These are phyloP conservation scores for Auriculariales sp. DNA, from an alignment of 768 basidiomycete species.

Conservation along the genomic window DNA sequence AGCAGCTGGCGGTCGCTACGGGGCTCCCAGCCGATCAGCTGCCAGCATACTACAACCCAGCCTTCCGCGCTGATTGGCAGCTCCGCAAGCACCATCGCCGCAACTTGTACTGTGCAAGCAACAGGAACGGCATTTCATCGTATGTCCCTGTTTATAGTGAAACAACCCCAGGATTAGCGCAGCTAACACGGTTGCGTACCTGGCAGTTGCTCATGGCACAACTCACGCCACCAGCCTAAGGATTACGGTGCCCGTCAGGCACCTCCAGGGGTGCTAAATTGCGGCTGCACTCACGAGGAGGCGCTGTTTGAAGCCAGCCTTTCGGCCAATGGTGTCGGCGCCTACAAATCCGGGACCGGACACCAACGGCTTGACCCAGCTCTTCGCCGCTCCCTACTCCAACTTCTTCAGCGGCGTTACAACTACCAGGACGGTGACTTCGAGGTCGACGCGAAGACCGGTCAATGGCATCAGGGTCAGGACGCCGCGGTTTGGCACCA, in stretches of 20 bases:
- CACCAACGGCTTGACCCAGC: slow-evolving; percentile 82
- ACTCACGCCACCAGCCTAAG: slow-evolving; percentile 72
- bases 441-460: slow-evolving; percentile 49
- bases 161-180: no score
- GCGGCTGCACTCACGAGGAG: slow-evolving; percentile 73
- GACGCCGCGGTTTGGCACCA: slow-evolving; percentile 23
- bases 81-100: slow-evolving; percentile 59
- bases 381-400: slow-evolving; percentile 64
- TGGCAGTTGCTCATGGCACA: slow-evolving; percentile 86
- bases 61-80: slow-evolving; percentile 52
- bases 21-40: slow-evolving; percentile 13
- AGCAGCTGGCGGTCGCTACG: no score
- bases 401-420: slow-evolving; percentile 56
- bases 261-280: slow-evolving; percentile 65
- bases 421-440: slow-evolving; percentile 78
- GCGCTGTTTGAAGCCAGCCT: slow-evolving; percentile 81
- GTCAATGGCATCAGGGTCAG: slow-evolving; percentile 56
- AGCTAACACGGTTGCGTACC: slow-evolving; percentile 78
- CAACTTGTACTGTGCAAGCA: slow-evolving; percentile 62
- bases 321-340: slow-evolving; percentile 62
- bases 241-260: slow-evolving; percentile 67
- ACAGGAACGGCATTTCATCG: no score
- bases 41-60: slow-evolving; percentile 23
- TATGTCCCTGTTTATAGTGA: no score
- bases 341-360: slow-evolving; percentile 64